Percentiles rank a stretch among this genome's conserved stretches.
Conservation (phyloP, 257 asterid species). For the Nicotiana noctiflora region DNA sequence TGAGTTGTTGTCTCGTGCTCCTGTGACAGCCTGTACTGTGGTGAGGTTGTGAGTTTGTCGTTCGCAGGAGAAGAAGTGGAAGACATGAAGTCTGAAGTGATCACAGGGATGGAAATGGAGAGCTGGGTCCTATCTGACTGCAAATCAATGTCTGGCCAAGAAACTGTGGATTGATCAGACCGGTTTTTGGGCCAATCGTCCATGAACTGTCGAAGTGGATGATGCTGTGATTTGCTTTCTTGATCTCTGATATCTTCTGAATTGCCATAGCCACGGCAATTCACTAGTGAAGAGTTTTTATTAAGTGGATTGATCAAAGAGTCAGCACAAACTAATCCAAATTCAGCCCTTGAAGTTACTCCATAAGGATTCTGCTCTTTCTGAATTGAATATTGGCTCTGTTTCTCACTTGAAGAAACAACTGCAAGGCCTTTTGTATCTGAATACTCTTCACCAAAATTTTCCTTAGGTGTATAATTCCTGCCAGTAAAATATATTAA, state of each 20-base stretch:
- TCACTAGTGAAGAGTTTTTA: constrained; percentile 38
- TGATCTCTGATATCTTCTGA: constrained; percentile 18
- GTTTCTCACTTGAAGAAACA: constrained; percentile 27
- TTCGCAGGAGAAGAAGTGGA: constrained; percentile 45
- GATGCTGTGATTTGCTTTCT: constrained; percentile 23
- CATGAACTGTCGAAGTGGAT: constrained; percentile 58
- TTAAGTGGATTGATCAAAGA: constrained; percentile 72
- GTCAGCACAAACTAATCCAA: constrained; percentile 72
- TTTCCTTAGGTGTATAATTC: constrained; percentile 31
- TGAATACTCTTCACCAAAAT: constrained; percentile 23
- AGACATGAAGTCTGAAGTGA: constrained; percentile 49
- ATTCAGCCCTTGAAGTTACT: constrained; percentile 33
- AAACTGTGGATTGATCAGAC: constrained; percentile 16
- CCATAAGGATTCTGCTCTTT: constrained; percentile 23
- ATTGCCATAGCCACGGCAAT: constrained; percentile 20
- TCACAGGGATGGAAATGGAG: constrained; percentile 63
- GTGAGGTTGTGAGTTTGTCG: constrained; percentile 30
- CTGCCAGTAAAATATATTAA: constrained; percentile 18
- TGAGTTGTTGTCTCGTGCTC: constrained; percentile 39
- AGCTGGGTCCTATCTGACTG: constrained; percentile 55
- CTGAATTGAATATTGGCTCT: constrained; percentile 14
- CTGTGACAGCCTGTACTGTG: constrained; percentile 22
- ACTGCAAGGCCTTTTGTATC: constrained; percentile 22
- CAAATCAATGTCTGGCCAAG: constrained; percentile 37
- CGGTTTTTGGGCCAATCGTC: constrained; percentile 55